Percentiles rank a stretch among this genome's conserved stretches.
These are phyloP conservation scores for Cruciata laevipes DNA, from an alignment of 257 asterid species.

Conservation along the genomic window DNA sequence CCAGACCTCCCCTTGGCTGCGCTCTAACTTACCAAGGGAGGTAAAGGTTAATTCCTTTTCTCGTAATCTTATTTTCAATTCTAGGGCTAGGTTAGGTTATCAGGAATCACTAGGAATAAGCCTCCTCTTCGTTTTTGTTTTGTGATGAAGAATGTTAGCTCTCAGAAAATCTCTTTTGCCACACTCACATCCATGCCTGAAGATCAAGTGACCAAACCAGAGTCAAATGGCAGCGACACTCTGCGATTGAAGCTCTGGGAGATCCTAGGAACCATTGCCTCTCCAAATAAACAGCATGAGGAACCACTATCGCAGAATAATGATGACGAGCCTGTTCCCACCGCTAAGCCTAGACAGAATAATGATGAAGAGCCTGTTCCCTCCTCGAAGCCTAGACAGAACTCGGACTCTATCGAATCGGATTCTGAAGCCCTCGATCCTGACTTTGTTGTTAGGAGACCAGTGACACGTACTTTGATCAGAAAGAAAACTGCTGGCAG, in stretches of 20 bases:
- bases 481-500: slow-evolving; percentile 38
- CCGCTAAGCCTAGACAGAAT: slow-evolving; percentile 33
- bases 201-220: slow-evolving; percentile 30
- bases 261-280: slow-evolving; percentile 55
- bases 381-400: slow-evolving; percentile 33
- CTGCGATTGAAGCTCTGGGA: slow-evolving; percentile 72
- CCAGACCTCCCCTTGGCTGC: too few relatives aligned
- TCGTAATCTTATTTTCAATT: slow-evolving; percentile 28
- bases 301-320: slow-evolving; percentile 29
- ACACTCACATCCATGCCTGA: slow-evolving; percentile 33
- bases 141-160: slow-evolving; percentile 25
- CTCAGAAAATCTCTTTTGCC: slow-evolving; percentile 25
- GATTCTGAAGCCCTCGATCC: slow-evolving; percentile 48
- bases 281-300: slow-evolving; percentile 44
- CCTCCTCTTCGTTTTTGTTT: neutral
- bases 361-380: slow-evolving; percentile 25
- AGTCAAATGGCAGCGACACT: slow-evolving; percentile 46
- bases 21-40: too few relatives aligned
- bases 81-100: slow-evolving; percentile 15
- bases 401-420: slow-evolving; percentile 76
- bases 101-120: slow-evolving; percentile 20
- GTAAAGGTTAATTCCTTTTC: slow-evolving; percentile 34
- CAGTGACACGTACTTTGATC: slow-evolving; percentile 41
- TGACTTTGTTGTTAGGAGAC: slow-evolving; percentile 33
- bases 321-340: slow-evolving; percentile 27